phyloP scores from a whole-genome alignment of 129 eudicot species.

The Deinandra increscens region DNA sequence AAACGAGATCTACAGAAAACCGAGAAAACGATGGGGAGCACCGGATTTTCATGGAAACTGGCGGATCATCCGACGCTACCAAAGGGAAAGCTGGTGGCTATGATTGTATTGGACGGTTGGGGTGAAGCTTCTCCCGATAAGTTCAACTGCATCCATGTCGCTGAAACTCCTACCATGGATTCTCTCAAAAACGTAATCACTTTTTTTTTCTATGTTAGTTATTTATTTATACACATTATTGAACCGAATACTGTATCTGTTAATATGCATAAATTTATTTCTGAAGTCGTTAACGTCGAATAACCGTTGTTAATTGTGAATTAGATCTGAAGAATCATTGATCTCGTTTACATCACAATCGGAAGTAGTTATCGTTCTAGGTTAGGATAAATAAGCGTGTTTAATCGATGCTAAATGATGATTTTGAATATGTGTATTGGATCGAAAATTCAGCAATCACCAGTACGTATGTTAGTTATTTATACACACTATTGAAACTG shows the following conservation, averaged over 20 bases:
- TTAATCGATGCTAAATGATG: not conserved
- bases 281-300: not conserved
- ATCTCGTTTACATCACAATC: not conserved
- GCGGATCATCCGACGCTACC: conserved; percentile 75
- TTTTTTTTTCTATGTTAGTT: not conserved
- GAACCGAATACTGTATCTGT: not conserved
- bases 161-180: conserved; percentile 84
- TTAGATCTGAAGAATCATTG: not conserved
- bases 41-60: conserved; percentile 71
- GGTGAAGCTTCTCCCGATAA: conserved; percentile 78
- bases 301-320: not conserved
- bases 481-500: not conserved
- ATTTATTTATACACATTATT: not conserved
- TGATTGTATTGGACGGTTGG: conserved; percentile 87
- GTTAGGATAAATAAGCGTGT: conserved; percentile 1
- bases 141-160: conserved; percentile 75
- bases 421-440: not conserved
- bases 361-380: not conserved
- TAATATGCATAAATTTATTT: not conserved
- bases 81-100: conserved; percentile 64
- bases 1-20: conserved; percentile 31
- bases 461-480: not conserved
- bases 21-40: conserved; percentile 69
- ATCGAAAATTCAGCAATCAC: not conserved
- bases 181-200: conserved; percentile 58